Conservation (phyloP, 305 asterid genomes). For the Petunia hybrid region DNA sequence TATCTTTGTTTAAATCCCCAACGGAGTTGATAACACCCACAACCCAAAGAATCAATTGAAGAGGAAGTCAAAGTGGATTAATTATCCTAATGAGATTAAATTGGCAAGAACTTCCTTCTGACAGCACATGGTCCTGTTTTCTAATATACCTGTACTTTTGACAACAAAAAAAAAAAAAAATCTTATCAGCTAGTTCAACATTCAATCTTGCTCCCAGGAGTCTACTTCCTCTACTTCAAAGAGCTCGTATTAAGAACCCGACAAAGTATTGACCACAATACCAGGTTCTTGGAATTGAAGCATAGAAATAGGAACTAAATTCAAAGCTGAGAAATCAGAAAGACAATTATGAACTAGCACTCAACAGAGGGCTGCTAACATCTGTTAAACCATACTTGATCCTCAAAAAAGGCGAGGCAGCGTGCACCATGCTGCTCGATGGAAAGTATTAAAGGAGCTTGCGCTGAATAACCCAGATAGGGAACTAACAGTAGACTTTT, state of each 20-base stretch:
- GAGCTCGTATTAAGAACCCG: background rate
- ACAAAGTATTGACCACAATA: constrained; percentile 1
- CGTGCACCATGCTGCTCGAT: constrained; percentile 97
- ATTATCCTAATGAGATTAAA: background rate
- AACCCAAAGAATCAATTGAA: background rate
- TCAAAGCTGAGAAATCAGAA: background rate
- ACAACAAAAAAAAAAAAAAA: background rate
- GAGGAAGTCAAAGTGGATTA: background rate
- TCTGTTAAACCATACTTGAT: constrained; percentile 63
- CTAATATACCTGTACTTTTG: background rate
- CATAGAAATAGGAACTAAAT: background rate
- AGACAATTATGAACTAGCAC: background rate
- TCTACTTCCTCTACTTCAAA: background rate
- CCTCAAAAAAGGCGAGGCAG: constrained; percentile 98
- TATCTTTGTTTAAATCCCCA: background rate
- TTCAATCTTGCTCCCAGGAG: background rate
- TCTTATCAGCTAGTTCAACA: background rate
- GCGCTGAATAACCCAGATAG: constrained; percentile 90
- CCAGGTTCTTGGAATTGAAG: background rate
- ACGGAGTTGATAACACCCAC: background rate
- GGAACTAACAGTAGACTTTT: constrained; percentile 92
- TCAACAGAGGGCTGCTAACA: background rate
- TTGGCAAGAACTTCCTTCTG: background rate
- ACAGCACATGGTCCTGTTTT: background rate
- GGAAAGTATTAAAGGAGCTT: constrained; percentile 89